Evolutionary conservation across 1,139 yeast genomes (phyloP), one percentile per base, ranked within the genome.

Genomic region (Kluyveromyces marxianus): DNA sequence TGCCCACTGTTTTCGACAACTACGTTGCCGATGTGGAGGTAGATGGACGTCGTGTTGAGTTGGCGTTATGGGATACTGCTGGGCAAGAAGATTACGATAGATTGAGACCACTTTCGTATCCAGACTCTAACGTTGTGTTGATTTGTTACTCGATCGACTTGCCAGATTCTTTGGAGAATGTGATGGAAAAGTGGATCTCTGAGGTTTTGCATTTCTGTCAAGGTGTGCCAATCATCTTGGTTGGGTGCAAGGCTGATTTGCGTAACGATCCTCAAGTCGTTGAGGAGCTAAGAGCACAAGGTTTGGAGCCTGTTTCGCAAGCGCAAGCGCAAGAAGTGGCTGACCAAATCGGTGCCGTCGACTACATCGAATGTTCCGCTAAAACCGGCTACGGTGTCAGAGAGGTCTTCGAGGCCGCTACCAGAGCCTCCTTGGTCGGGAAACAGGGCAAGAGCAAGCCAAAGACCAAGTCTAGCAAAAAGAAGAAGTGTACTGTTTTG

Each of bases 31-130:
- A 86, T 63, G 95, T 89, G 48, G 94, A 84, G 66, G 94, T 88
- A 52, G 90, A 89, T 62, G 96, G 96, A 47, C 83, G 95, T 73
- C 84, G 86, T 68, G 95, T 88, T 47, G 95, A 87, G 66, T 76
- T 89, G 69, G 95, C 96, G 31, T 75, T 88, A 55, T 88, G 96
- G 96, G 97, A 88, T 85, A 89, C 96, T 60, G 96, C 96, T 48
- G 96, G 96, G 53, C 96, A 87, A 75, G 95, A 87, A 73, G 96
- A 87, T 71, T 88, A 87, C 69, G 95, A 87, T 68, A 83, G 96
- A 71, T 76, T 88, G 66, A 82, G 96, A 73, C 96, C 96, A 25
- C 75, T 88, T 60, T 83, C 94, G 30, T 88, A 88, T 70, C 96
- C 96, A 51, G 95, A 88, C 68, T 83, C 96, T 45, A 86, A 88